Base-by-base conservation (phyloP, 352 stramenopile genomes). In the Phytophthora constricta region DNA sequence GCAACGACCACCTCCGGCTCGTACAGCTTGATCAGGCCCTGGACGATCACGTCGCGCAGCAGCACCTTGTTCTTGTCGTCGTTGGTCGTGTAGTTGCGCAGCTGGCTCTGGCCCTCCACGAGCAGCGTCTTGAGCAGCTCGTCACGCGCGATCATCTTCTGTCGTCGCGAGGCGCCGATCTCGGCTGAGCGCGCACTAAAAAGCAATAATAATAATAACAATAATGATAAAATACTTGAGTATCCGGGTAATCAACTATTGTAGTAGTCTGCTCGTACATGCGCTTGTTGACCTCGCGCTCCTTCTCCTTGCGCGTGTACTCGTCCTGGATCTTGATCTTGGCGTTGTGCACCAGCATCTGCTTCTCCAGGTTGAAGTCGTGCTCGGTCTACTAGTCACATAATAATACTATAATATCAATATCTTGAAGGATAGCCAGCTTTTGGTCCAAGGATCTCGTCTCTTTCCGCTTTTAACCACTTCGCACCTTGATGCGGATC, bases 291-390 rank as follows among this genome's bases (percentile, higher is more conserved):
- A 99, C 80, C 79, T 98, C 94, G 54, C 91, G 91, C 74, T 98
- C 94, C 84, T 99, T 99, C 71, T 98, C 95, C 87, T 99, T 99
- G 86, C 98, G 96, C 47, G 86, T 74, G 77, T 98, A 99, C 79
- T 99, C 97, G 53, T 99, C 96, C 78, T 99, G 95, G 74, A 99
- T 98, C 83, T 95, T 95, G 59, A 98, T 84, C 85, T 99, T 99
- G 64, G 95, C 97, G 66, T 98, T 98, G 83, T 99, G 97, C 57
- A 99, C 93, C 31, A 99, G 86, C 78, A 98, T 99, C 81, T 99
- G 96, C 81, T 99, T 99, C 83, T 99, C 97, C 72, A 99, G 83
- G 82, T 99, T 99, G 80, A 99, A 99, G 82, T 99, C 97, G 70
- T 99, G 96, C 80, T 99, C 95, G 37, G 97, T 99, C 93, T 99